Base-by-base conservation (phyloP, 345 rosid species). In the Syzygium aqueum region DNA sequence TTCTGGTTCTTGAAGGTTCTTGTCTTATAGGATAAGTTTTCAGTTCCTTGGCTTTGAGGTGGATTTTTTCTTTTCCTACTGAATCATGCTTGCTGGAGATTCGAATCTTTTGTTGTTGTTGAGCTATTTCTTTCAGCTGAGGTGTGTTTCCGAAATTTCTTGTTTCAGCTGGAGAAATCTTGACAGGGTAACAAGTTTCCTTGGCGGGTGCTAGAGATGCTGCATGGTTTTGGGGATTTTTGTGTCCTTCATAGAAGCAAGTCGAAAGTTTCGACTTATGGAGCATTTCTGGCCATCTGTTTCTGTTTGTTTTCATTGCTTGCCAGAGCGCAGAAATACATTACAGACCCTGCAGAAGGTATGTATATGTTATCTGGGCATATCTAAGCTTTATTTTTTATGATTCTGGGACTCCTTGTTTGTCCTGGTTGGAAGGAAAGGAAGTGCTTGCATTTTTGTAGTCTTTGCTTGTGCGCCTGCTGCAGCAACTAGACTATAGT, bases 311-410 rank as follows among this genome's bases (percentile, higher is more conserved):
- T 91, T 78, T 88, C 94, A 57, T 51, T 87, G 53, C 89, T 89
- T 82, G 86, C 90, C 86, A 89, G 87, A 85, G 95, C 96, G 78
- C 93, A 93, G 85, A 63, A 23, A 84, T 0, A 6, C 59, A 89
- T 93, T 85, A 97, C 98, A 22, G 89, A 93, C 85, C 98, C 96
- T 50, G 87, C 17, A 3, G 98, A 97, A 96, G 98, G 99, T 95
- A 56, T 73, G 46, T 67, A 9, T 30, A 17, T 67, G 86, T 59
- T 88, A 21, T 78, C 27, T 30, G 52, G 37, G 14, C 8, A 14
- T 51, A 28, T 80, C 11, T 33, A 33, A 21, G 12, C 19, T 33
- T 78, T 78, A 15, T 15, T 0, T 28, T 57, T 86, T 63, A 50
- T 21, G 67, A 57, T 85, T 84, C 84, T 88, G 17, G 86, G 53